A percentile compares a stretch with the other conserved stretches of the same genome.
These are phyloP conservation scores for Leccinum fibrillosum DNA, from an alignment of 768 basidiomycete genomes.

Conservation along the genomic window DNA sequence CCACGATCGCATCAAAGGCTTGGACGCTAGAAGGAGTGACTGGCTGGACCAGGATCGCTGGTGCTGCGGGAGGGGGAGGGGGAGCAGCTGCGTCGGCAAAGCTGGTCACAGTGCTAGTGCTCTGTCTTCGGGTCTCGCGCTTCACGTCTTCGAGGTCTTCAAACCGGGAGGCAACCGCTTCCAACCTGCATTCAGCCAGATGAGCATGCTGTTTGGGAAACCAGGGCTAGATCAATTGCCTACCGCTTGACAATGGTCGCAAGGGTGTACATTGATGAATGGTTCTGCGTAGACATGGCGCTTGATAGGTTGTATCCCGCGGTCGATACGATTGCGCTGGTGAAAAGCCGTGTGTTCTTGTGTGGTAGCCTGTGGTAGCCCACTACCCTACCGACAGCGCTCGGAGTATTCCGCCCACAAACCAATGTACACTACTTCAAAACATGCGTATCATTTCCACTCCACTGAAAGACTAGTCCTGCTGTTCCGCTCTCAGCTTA, in stretches of 20 bases:
- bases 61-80: conserved; percentile 33
- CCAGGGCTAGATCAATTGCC: conserved; percentile 15
- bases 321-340: background rate
- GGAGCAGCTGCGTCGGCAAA: conserved; percentile 20
- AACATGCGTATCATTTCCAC: background rate
- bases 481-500: conserved; percentile 26
- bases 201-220: conserved; percentile 6
- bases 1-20: conserved; percentile 71
- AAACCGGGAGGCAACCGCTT: conserved; percentile 90
- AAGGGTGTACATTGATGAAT: conserved; percentile 61
- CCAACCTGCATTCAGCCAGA: conserved; percentile 51
- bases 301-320: background rate
- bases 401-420: conserved; percentile 22
- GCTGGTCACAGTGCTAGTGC: conserved; percentile 31
- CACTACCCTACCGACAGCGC: conserved; percentile 2
- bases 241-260: conserved; percentile 84
- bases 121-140: conserved; percentile 25
- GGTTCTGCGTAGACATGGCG: conserved; percentile 34
- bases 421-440: background rate
- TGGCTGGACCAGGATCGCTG: conserved; percentile 35
- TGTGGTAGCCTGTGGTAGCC: background rate
- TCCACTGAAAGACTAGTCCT: conserved; percentile 12
- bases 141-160: conserved; percentile 80
- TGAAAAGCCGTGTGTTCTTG: background rate
- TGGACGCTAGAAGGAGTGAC: conserved; percentile 57